phyloP scores from a whole-genome alignment of 345 rosid species.

The Citrus sp. region DNA sequence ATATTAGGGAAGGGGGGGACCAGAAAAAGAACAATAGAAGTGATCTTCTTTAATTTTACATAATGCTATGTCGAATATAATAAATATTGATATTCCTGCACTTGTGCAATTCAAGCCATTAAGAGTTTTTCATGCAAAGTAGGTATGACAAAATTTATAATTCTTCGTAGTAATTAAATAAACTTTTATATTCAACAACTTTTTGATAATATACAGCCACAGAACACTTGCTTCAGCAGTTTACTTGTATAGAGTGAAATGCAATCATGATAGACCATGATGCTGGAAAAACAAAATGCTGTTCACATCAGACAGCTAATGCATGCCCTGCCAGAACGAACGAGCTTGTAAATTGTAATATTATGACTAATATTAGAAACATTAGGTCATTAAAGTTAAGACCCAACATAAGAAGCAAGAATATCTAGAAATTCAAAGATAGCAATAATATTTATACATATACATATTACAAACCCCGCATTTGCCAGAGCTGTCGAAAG shows the following conservation, averaged over 20 bases:
- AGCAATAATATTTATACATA: not conserved
- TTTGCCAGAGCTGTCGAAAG: conserved; percentile 98
- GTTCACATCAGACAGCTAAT: not conserved
- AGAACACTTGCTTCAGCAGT: not conserved
- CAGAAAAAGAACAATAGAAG: not conserved
- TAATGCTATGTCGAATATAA: not conserved
- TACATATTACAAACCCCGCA: conserved; percentile 59
- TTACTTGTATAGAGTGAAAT: not conserved
- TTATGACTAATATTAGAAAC: not conserved
- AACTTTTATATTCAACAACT: not conserved
- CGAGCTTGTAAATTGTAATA: not conserved
- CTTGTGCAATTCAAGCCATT: too few relatives aligned
- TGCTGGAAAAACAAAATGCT: not conserved
- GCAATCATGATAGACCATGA: not conserved
- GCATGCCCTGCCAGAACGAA: not conserved
- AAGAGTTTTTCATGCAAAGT: not conserved
- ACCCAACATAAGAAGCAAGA: conserved; percentile 2
- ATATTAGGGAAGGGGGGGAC: too few relatives aligned
- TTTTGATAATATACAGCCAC: not conserved
- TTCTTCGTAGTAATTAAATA: not conserved
- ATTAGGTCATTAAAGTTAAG: not conserved
- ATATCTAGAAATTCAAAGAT: not conserved
- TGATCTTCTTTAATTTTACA: not conserved
- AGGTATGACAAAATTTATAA: not conserved
- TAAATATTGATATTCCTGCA: too few relatives aligned